phyloP scores from a whole-genome alignment of 495 filamentous ascomycete species.

The Tricharina praecox region DNA sequence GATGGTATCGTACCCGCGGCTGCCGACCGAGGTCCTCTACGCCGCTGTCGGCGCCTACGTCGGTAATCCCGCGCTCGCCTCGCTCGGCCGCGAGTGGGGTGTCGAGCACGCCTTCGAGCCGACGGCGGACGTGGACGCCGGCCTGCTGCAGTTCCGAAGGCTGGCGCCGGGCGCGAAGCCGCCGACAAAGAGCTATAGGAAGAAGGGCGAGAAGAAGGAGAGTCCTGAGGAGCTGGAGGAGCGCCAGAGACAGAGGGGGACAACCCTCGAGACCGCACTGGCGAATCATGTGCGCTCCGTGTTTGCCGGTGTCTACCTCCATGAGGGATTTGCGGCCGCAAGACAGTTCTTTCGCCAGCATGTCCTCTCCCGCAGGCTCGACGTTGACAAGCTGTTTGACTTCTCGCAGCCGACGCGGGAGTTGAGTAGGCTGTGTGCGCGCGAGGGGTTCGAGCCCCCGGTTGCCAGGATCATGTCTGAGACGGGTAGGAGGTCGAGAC shows the following conservation, averaged over 20 bases:
- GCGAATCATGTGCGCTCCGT: constrained; percentile 63
- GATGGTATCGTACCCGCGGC: constrained; percentile 68
- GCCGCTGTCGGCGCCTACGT: constrained; percentile 69
- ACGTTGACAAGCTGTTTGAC: constrained; percentile 57
- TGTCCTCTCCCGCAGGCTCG: constrained; percentile 61
- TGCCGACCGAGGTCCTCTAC: constrained; percentile 67
- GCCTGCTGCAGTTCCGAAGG: constrained; percentile 65
- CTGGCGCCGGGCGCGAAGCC: constrained; percentile 36
- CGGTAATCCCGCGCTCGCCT: constrained; percentile 50
- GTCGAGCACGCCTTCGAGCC: constrained; percentile 67
- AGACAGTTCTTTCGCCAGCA: constrained; percentile 70
- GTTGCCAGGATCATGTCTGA: constrained; percentile 74
- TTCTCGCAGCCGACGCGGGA: constrained; percentile 72
- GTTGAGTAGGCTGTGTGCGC: constrained; percentile 56
- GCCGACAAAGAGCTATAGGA: too few species aligned
- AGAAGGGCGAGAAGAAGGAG: too few species aligned
- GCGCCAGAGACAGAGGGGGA: constrained; percentile 8
- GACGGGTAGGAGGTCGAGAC: constrained; percentile 63
- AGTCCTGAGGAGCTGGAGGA: too few species aligned
- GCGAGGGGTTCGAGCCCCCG: constrained; percentile 77
- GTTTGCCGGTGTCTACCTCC: constrained; percentile 67
- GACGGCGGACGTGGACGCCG: constrained; percentile 81
- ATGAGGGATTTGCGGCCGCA: constrained; percentile 49
- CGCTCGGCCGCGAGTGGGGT: constrained; percentile 71
- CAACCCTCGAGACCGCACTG: constrained; percentile 28